These are phyloP conservation scores for Podospora fimiseda DNA, from an alignment of 495 filamentous ascomycete genomes.

Conservation along the genomic window DNA sequence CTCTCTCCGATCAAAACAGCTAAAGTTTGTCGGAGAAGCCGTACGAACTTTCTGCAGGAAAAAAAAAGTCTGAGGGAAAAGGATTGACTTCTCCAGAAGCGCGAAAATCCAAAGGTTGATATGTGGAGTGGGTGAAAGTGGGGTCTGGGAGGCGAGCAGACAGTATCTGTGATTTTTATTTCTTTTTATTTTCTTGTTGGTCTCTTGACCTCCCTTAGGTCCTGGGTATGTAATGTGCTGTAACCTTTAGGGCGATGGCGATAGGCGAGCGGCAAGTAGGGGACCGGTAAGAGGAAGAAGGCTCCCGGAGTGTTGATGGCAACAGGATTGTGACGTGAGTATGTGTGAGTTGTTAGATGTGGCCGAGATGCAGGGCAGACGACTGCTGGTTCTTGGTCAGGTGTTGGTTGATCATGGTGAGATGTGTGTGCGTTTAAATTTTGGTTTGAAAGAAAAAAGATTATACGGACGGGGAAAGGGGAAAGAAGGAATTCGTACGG, in stretches of 20 bases:
- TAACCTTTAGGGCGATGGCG: too few relatives aligned
- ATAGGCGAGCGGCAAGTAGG: too few relatives aligned
- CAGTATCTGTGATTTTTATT: constrained; percentile 3
- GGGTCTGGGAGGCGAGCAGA: constrained; percentile 5
- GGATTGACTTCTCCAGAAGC: constrained; percentile 5
- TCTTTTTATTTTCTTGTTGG: not conserved
- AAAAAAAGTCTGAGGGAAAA: constrained; percentile 7
- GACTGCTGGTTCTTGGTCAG: constrained; percentile 16
- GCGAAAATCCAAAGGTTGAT: constrained; percentile 11
- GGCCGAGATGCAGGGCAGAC: constrained; percentile 13
- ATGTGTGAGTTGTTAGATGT: constrained; percentile 8
- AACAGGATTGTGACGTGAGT: not conserved
- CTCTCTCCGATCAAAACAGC: constrained; percentile 25
- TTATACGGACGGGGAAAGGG: not conserved
- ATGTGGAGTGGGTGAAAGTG: constrained; percentile 1
- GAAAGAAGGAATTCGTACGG: not conserved
- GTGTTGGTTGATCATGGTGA: constrained; percentile 15
- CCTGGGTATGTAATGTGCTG: too few relatives aligned
- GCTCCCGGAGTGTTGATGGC: not conserved
- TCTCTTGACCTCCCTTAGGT: not conserved
- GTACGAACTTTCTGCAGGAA: constrained; percentile 4
- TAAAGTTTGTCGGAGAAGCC: constrained; percentile 9
- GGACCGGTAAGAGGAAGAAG: too few relatives aligned
- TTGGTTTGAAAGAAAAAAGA: too few relatives aligned
- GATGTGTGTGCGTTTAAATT: too few relatives aligned